Conservation (phyloP, 305 asterid species). For the Fraxinus greggii region DNA sequence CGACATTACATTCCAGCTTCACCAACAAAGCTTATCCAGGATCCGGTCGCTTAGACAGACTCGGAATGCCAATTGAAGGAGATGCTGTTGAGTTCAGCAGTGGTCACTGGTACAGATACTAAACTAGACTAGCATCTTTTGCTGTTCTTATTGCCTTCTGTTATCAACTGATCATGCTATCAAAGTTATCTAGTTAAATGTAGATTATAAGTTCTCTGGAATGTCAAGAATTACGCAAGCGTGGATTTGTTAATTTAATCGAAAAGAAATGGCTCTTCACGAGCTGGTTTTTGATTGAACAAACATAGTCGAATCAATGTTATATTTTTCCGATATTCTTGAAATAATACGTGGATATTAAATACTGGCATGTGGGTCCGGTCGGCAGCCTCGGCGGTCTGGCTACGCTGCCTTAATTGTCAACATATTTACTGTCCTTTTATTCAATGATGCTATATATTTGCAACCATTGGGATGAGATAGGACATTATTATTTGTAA, state of each 20-base stretch:
- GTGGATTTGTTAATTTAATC: slow-evolving; percentile 15
- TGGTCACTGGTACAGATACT: slow-evolving; percentile 53
- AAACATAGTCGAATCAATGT: not conserved
- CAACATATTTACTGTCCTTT: not conserved
- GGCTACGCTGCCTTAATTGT: not conserved
- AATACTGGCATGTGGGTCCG: not conserved
- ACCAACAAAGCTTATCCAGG: slow-evolving; percentile 67
- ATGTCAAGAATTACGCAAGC: slow-evolving; percentile 6
- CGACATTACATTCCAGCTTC: slow-evolving; percentile 39
- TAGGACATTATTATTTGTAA: not conserved
- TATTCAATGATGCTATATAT: not conserved
- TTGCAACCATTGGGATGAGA: not conserved
- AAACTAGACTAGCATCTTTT: slow-evolving; percentile 5
- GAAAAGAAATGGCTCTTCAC: slow-evolving; percentile 3
- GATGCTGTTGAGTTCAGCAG: slow-evolving; percentile 45
- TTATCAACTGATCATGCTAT: slow-evolving; percentile 10
- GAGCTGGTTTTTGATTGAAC: not conserved
- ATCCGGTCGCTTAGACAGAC: slow-evolving; percentile 75
- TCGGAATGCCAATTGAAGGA: slow-evolving; percentile 64
- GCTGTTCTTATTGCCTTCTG: not conserved
- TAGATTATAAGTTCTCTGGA: not conserved
- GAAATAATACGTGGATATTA: not conserved
- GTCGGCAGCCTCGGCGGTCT: not conserved
- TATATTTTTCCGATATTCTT: not conserved
- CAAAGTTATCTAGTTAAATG: slow-evolving; percentile 17